Conservation (phyloP, 768 basidiomycete species). For the Omphalotus guepiniiformis region DNA sequence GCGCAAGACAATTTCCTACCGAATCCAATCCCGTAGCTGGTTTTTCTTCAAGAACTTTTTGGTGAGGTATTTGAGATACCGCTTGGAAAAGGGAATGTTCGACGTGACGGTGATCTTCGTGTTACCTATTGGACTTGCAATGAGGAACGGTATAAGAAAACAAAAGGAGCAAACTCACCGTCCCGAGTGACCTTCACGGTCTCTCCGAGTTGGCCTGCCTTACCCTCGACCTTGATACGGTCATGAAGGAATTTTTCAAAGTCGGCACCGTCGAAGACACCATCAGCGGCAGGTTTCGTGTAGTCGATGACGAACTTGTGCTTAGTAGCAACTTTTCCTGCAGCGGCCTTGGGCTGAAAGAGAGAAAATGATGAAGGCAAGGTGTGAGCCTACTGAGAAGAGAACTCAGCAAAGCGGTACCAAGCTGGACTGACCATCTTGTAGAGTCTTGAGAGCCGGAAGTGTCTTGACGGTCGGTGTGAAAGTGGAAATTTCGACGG, state of each 20-base stretch:
- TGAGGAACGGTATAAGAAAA: slow-evolving; percentile 1
- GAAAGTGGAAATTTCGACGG: slow-evolving; percentile 4
- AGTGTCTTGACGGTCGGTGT: slow-evolving; percentile 19
- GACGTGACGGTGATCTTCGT: slow-evolving; percentile 84
- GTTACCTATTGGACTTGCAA: slow-evolving; percentile 42
- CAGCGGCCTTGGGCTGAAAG: slow-evolving; percentile 54
- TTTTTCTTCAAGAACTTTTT: slow-evolving; percentile 99
- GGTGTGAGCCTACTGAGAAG: slow-evolving; percentile 89
- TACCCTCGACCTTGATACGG: slow-evolving; percentile 90
- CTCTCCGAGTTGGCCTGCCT: slow-evolving; percentile 89
- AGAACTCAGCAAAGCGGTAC: slow-evolving; percentile 83
- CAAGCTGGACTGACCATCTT: slow-evolving; percentile 67
- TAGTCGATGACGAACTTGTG: slow-evolving; percentile 85
- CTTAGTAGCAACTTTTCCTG: slow-evolving; percentile 54
- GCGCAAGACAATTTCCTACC: slow-evolving; percentile 39
- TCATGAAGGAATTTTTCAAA: slow-evolving; percentile 89
- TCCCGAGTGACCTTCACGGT: slow-evolving; percentile 83
- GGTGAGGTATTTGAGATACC: slow-evolving; percentile 97
- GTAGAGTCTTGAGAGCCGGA: slow-evolving; percentile 29
- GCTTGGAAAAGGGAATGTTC: slow-evolving; percentile 89
- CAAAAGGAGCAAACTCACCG: slow-evolving; percentile 45
- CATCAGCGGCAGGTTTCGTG: slow-evolving; percentile 68
- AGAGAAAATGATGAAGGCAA: slow-evolving; percentile 27
- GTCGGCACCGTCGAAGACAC: slow-evolving; percentile 57
- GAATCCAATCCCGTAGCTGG: slow-evolving; percentile 93